These are phyloP conservation scores for Torrubiella hemipterigena DNA, from an alignment of 2,329 filamentous ascomycete genomes.

Conservation along the genomic window DNA sequence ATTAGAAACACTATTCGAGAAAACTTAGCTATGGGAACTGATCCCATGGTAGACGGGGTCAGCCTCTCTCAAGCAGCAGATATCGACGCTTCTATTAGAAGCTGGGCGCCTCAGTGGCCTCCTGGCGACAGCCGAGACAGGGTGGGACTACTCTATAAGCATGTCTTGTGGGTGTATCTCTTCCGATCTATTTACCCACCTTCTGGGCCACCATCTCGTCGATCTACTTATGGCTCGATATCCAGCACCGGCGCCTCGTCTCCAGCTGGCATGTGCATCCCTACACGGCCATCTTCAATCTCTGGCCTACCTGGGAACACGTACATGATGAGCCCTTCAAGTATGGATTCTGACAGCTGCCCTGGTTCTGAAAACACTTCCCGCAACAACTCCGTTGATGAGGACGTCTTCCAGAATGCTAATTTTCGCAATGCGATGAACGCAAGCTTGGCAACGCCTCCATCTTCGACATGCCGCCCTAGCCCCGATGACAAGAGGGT, in stretches of 20 bases:
- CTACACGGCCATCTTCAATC: too few species aligned
- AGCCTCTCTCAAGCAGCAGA: constrained; percentile 61
- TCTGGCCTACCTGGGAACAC: too few species aligned
- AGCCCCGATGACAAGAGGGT: constrained; percentile 40
- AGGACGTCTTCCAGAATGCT: too few species aligned
- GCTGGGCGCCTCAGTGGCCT: constrained; percentile 58
- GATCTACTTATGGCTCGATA: constrained; percentile 16
- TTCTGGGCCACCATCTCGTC: constrained; percentile 14
- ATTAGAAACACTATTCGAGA: not conserved
- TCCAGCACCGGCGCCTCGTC: constrained; percentile 8
- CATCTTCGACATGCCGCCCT: constrained; percentile 16
- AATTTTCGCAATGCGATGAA: too few species aligned
- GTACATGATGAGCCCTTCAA: too few species aligned
- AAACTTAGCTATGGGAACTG: not conserved
- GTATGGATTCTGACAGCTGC: too few species aligned
- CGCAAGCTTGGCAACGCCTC: too few species aligned
- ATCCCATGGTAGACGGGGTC: constrained; percentile 62
- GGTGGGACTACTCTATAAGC: constrained; percentile 48
- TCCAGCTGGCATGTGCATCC: constrained; percentile 9
- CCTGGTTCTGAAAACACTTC: constrained; percentile 22
- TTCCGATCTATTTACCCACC: constrained; percentile 51
- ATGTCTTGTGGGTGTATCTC: constrained; percentile 55
- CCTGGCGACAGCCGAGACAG: constrained; percentile 42
- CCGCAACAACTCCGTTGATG: constrained; percentile 27
- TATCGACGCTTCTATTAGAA: constrained; percentile 62